These are phyloP conservation scores for Ramalina intermedia DNA, from an alignment of 495 filamentous ascomycete species.

Conservation along the genomic window DNA sequence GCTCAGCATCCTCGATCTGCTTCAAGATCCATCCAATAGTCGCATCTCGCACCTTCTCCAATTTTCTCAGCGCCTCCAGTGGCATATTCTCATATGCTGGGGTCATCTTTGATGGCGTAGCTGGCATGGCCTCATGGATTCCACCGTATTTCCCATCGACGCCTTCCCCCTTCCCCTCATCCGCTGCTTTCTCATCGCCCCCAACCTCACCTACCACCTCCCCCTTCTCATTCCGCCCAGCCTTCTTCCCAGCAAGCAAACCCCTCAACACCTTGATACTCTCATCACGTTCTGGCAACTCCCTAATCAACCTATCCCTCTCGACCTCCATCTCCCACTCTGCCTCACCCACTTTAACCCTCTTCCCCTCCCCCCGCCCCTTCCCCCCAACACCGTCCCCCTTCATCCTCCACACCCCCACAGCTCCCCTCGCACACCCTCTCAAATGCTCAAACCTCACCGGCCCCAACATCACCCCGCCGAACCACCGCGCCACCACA, in stretches of 20 bases:
- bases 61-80: conserved; percentile 17
- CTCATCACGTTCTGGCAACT: conserved; percentile 22
- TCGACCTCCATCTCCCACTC: conserved; percentile 14
- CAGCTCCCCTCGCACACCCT: conserved; percentile 21
- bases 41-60: conserved; percentile 29
- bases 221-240: neutral
- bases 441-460: conserved; percentile 31
- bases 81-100: conserved; percentile 22
- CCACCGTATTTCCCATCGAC: neutral
- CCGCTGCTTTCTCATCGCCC: neutral
- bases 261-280: conserved; percentile 24
- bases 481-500: conserved; percentile 34
- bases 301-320: conserved; percentile 14
- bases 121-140: neutral
- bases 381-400: neutral
- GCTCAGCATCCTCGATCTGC: conserved; percentile 28
- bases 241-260: conserved; percentile 23
- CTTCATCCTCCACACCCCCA: conserved; percentile 14
- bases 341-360: conserved; percentile 3
- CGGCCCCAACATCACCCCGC: conserved; percentile 29
- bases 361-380: neutral
- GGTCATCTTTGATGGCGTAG: conserved; percentile 11
- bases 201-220: neutral
- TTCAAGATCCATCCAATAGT: conserved; percentile 28
- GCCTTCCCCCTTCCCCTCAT: neutral